A percentile compares a stretch with the other conserved stretches of the same genome.
Conservation (phyloP, 2,329 filamentous ascomycete species). For the Triangularia verruculosa region DNA sequence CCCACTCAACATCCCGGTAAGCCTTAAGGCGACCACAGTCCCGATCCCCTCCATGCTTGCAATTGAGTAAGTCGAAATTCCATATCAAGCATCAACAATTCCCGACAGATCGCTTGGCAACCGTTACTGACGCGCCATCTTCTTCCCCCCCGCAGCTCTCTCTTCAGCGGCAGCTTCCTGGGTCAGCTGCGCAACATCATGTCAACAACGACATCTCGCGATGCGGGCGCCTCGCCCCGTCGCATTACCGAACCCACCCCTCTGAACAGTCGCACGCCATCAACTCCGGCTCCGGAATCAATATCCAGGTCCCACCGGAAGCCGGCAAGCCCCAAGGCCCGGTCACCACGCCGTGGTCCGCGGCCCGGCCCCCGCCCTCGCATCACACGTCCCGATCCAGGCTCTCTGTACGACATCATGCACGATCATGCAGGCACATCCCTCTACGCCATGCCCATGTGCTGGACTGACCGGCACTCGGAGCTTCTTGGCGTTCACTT, state of each 20-base stretch:
- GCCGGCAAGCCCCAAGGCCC: conserved; percentile 11
- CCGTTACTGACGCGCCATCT: conserved; percentile 17
- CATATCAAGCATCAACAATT: not conserved
- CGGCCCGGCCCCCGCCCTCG: conserved; percentile 29
- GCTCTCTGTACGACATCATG: conserved; percentile 53
- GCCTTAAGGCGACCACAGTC: conserved; percentile 13
- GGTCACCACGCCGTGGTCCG: conserved; percentile 16
- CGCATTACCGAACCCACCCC: conserved; percentile 4
- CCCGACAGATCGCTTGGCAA: not conserved
- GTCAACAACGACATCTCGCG: conserved; percentile 22
- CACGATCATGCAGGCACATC: conserved; percentile 45
- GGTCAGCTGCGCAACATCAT: conserved; percentile 31
- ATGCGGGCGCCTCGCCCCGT: conserved; percentile 11
- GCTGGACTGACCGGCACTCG: conserved; percentile 54
- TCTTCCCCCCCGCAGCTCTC: conserved; percentile 20
- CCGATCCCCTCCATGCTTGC: conserved; percentile 25
- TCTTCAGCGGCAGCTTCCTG: conserved; percentile 29
- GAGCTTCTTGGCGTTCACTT: conserved; percentile 48
- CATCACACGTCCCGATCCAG: conserved; percentile 42
- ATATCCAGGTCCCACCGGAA: not conserved
- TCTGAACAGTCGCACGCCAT: not conserved
- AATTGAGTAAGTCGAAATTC: conserved; percentile 27
- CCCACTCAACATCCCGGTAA: conserved; percentile 1
- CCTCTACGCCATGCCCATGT: conserved; percentile 52
- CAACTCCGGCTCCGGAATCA: not conserved